Evolutionary conservation across 169 alveolate genomes (phyloP).

Genomic region (Eimeria acervulina): DNA sequence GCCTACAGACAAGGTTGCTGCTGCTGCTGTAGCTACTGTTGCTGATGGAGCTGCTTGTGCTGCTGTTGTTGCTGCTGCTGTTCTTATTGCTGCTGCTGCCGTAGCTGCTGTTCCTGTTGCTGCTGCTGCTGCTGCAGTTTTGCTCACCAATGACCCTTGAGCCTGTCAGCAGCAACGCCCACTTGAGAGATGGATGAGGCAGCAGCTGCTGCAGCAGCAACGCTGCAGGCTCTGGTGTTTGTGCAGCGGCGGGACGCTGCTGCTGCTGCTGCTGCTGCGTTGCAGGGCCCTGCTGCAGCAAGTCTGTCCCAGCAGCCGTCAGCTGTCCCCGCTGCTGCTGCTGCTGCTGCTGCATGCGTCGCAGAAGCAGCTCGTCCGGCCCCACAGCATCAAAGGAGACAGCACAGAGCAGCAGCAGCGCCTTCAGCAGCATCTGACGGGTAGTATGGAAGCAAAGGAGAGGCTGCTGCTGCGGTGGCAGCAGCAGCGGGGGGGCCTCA

Average conservation of each 20-base stretch:
- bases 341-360: constrained; percentile 67
- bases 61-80: background rate
- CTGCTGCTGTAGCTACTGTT: background rate
- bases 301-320: background rate
- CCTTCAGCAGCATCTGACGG: constrained; percentile 64
- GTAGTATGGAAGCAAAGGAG: constrained; percentile 48
- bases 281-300: background rate
- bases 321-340: constrained; percentile 35
- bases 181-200: constrained; percentile 16
- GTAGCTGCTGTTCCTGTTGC: background rate
- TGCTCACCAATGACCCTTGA: constrained; percentile 32
- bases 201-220: constrained; percentile 77
- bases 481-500: constrained; percentile 52
- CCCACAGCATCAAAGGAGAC: constrained; percentile 22
- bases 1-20: background rate
- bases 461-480: constrained; percentile 57
- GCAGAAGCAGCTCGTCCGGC: constrained; percentile 39
- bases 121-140: constrained; percentile 41
- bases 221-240: background rate
- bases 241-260: background rate
- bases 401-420: constrained; percentile 69
- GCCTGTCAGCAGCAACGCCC: constrained; percentile 42
- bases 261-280: constrained; percentile 37
- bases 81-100: background rate
- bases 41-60: background rate